These are phyloP conservation scores for Lentinula novae-zelandiae DNA, from an alignment of 1,284 basidiomycete species.

Conservation along the genomic window DNA sequence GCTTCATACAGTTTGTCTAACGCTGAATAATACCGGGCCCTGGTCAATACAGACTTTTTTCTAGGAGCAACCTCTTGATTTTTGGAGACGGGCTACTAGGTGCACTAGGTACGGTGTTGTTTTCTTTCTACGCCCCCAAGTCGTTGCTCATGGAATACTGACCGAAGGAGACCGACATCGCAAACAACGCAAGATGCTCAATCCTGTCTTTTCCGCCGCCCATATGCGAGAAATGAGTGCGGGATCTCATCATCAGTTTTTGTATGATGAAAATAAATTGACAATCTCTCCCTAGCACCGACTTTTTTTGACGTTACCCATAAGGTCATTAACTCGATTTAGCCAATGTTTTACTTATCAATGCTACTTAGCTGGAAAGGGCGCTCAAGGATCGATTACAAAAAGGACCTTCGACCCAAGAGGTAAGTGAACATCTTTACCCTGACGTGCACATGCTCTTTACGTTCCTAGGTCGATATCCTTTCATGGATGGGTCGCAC, in stretches of 20 bases:
- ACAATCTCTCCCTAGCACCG: conserved; percentile 1
- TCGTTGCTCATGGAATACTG: no score
- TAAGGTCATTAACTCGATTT: neutral
- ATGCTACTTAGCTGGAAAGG: neutral
- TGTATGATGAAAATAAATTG: neutral
- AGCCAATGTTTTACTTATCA: neutral
- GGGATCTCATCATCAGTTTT: neutral
- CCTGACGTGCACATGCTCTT: neutral
- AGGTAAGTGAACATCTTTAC: neutral
- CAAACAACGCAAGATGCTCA: conserved; percentile 6
- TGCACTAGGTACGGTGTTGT: neutral
- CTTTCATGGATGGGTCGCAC: conserved; percentile 19
- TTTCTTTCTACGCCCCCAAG: neutral
- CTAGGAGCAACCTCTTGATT: neutral
- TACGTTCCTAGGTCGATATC: conserved; percentile 16
- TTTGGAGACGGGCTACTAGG: conserved; percentile 4
- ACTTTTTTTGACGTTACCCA: conserved; percentile 10
- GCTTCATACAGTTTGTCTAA: neutral
- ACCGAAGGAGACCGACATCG: conserved; percentile 2
- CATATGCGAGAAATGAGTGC: conserved; percentile 6
- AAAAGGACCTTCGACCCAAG: neutral
- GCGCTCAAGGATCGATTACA: neutral
- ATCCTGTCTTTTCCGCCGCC: conserved; percentile 8
- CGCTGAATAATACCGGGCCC: neutral
- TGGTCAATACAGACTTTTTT: neutral